Conservation (phyloP, 441 rosid species). For the Breynia disticha region DNA sequence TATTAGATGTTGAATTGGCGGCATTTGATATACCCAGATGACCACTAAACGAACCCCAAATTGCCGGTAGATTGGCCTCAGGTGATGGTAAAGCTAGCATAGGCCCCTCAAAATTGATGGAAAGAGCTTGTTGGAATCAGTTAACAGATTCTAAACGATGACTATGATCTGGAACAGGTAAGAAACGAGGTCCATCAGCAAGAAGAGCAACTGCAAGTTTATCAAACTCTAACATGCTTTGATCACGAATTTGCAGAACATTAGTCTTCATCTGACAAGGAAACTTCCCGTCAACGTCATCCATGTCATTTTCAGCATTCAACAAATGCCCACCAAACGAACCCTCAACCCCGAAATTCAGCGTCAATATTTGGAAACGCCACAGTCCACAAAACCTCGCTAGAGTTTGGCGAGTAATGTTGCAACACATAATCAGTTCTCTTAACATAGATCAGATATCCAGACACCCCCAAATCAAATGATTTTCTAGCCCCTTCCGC, state of each 20-base stretch:
- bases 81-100: constrained; percentile 44
- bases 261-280: constrained; percentile 45
- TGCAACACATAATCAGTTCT: constrained; percentile 69
- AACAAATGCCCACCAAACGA: constrained; percentile 23
- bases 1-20: constrained; percentile 17
- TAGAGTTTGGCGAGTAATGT: constrained; percentile 47
- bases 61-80: constrained; percentile 23
- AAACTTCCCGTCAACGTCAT: constrained; percentile 26
- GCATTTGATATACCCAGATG: constrained; percentile 15
- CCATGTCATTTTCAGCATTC: constrained; percentile 20
- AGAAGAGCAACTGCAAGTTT: constrained; percentile 17
- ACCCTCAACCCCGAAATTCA: constrained; percentile 34
- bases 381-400: constrained; percentile 68
- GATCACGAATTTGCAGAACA: constrained; percentile 46
- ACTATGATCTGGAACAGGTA: constrained; percentile 28
- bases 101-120: constrained; percentile 21
- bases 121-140: constrained; percentile 35
- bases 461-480: constrained; percentile 23
- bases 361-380: constrained; percentile 75
- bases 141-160: constrained; percentile 24
- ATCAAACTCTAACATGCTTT: constrained; percentile 30
- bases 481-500: constrained; percentile 34
- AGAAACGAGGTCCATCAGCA: constrained; percentile 28
- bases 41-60: constrained; percentile 20
- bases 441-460: constrained; percentile 44